Evolutionary conservation across 805 yeast species (phyloP).

Genomic region (Scheffersomyces lignosus): DNA sequence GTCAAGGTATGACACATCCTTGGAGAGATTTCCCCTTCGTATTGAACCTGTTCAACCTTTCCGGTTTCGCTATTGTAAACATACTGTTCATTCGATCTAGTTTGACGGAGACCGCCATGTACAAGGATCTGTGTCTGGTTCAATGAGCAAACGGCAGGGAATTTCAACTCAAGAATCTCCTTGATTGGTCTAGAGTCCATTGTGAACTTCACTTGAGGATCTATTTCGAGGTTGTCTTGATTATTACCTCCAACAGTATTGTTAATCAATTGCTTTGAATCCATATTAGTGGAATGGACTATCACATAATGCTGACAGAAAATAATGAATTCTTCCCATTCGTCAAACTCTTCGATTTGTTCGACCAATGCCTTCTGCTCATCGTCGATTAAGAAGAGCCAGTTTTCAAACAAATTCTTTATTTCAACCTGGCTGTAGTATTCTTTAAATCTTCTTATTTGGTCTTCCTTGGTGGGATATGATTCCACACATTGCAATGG

Average conservation of each 20-base stretch:
- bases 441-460: constrained; percentile 47
- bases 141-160: constrained; percentile 34
- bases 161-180: constrained; percentile 35
- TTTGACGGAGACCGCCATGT: constrained; percentile 44
- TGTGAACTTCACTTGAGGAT: background rate
- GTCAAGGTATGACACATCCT: constrained; percentile 63
- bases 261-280: constrained; percentile 9
- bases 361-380: constrained; percentile 43
- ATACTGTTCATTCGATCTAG: constrained; percentile 13
- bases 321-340: constrained; percentile 76
- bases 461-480: constrained; percentile 54
- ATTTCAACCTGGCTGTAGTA: constrained; percentile 55
- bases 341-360: constrained; percentile 70
- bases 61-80: background rate
- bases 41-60: background rate
- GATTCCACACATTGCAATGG: constrained; percentile 64
- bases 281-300: constrained; percentile 58
- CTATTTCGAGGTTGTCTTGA: constrained; percentile 2
- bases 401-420: constrained; percentile 55
- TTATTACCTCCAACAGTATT: constrained; percentile 4
- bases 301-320: constrained; percentile 76
- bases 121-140: constrained; percentile 20
- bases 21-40: constrained; percentile 22
- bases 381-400: constrained; percentile 47
- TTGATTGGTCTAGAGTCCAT: background rate